Evolutionary conservation across 2,329 filamentous ascomycete genomes (phyloP).

Genomic region (Fusarium succisae): DNA sequence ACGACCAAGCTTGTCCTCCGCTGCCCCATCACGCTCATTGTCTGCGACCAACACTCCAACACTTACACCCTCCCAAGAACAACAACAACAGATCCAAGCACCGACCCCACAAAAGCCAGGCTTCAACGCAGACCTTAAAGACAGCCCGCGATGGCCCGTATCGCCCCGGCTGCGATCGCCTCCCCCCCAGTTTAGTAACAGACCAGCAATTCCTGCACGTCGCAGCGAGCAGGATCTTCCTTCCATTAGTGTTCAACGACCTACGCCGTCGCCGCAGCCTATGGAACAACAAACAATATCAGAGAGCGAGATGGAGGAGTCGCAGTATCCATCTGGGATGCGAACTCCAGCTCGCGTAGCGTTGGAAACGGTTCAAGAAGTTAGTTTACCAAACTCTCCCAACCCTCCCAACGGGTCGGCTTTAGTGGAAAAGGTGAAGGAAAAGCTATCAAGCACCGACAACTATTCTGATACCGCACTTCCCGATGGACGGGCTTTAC

Average conservation of each 20-base stretch:
- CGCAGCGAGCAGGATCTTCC: constrained; percentile 62
- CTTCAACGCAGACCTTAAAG: constrained; percentile 59
- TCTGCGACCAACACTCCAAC: constrained; percentile 74
- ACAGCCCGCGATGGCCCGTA: constrained; percentile 77
- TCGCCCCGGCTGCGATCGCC: constrained; percentile 83
- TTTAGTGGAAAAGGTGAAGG: constrained; percentile 60
- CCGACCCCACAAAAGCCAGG: constrained; percentile 71
- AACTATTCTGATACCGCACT: constrained; percentile 55
- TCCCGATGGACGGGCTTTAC: constrained; percentile 54
- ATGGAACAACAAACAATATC: constrained; percentile 52
- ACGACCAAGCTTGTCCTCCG: constrained; percentile 64
- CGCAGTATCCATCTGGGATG: constrained; percentile 59
- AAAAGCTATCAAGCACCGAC: constrained; percentile 56
- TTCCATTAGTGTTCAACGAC: constrained; percentile 62
- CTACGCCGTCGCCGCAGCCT: constrained; percentile 58
- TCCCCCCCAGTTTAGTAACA: constrained; percentile 64
- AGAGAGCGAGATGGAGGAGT: constrained; percentile 65
- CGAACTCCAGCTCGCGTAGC: constrained; percentile 69
- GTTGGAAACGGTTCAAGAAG: constrained; percentile 92
- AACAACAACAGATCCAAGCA: constrained; percentile 64
- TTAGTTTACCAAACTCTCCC: constrained; percentile 80
- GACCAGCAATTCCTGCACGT: constrained; percentile 55
- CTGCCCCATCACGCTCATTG: constrained; percentile 72
- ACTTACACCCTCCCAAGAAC: constrained; percentile 70
- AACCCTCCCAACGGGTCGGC: constrained; percentile 56